These are phyloP conservation scores for Platismatia glauca DNA, from an alignment of 495 filamentous ascomycete species.

Conservation along the genomic window DNA sequence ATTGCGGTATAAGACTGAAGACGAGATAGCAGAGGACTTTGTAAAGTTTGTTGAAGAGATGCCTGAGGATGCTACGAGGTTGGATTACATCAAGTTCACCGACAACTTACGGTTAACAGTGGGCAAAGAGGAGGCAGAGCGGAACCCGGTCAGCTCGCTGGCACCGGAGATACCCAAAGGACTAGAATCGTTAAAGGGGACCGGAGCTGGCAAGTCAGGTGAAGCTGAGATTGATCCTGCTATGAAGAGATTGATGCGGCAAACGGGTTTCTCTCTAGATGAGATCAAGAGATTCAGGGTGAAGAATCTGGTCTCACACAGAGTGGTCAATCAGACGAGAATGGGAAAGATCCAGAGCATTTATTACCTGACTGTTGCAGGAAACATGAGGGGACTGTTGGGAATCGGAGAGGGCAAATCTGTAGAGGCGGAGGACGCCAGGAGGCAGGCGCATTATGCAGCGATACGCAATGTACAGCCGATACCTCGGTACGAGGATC, in stretches of 20 bases:
- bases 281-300: constrained; percentile 47
- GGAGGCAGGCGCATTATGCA: constrained; percentile 55
- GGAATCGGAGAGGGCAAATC: constrained; percentile 87
- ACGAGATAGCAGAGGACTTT: constrained; percentile 49
- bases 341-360: constrained; percentile 76
- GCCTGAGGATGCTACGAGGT: constrained; percentile 36
- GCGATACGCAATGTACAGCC: constrained; percentile 84
- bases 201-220: constrained; percentile 9
- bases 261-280: constrained; percentile 54
- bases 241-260: constrained; percentile 51
- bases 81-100: constrained; percentile 39
- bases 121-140: constrained; percentile 44
- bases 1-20: constrained; percentile 50
- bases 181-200: not conserved
- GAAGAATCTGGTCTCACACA: constrained; percentile 60
- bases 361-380: constrained; percentile 67
- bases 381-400: constrained; percentile 74
- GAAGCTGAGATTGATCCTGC: constrained; percentile 42
- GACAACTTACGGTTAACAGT: constrained; percentile 41
- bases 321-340: constrained; percentile 86
- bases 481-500: constrained; percentile 75
- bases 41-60: constrained; percentile 48
- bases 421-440: constrained; percentile 56
- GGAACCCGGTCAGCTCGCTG: constrained; percentile 37
- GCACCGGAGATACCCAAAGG: constrained; percentile 42